phyloP scores from a whole-genome alignment of 257 asterid species.

The Paraleonurus japonicus region DNA sequence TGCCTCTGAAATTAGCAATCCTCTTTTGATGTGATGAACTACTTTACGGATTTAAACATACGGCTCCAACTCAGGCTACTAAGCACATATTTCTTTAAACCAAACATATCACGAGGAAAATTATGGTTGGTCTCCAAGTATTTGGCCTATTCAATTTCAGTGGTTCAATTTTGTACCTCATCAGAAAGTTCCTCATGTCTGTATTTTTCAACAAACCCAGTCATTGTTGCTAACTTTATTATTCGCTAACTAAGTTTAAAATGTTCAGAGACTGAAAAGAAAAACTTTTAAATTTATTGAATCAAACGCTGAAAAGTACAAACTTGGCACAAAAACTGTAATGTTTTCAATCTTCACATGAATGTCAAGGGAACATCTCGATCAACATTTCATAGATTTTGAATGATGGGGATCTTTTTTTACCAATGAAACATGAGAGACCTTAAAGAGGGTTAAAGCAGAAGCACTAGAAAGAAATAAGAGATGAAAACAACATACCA shows the following conservation, averaged over 20 bases:
- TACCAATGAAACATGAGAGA: background rate
- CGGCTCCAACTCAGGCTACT: background rate
- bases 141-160: background rate
- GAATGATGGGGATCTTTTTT: background rate
- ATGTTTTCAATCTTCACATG: background rate
- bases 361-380: constrained; percentile 1
- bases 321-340: background rate
- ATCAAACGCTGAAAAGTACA: background rate
- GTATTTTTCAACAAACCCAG: constrained; percentile 1
- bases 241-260: background rate
- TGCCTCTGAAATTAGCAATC: background rate
- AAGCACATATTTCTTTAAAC: background rate
- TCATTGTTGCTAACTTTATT: background rate
- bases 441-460: background rate
- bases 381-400: background rate
- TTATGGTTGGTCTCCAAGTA: background rate
- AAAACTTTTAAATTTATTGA: background rate
- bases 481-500: background rate
- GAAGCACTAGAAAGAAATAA: background rate
- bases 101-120: background rate
- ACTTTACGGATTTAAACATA: background rate
- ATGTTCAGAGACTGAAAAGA: background rate
- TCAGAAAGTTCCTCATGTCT: background rate
- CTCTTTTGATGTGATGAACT: background rate
- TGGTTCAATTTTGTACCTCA: background rate